Percentiles rank a stretch among this genome's conserved stretches.
Evolutionary conservation across 1,139 yeast species (phyloP).

Genomic region (Kluyveromyces marxianus): DNA sequence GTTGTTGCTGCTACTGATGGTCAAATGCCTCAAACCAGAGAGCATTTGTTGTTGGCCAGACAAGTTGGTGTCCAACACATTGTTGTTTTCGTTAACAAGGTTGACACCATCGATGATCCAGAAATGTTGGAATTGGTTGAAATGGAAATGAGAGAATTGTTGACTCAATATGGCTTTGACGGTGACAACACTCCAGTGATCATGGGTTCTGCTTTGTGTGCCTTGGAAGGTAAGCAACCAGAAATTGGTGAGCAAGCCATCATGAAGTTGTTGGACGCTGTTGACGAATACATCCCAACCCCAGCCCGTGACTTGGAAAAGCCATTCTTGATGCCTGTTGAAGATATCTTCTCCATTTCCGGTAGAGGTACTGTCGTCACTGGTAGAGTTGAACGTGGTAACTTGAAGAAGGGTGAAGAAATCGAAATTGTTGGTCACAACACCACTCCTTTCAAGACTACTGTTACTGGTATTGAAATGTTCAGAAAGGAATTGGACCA

Average conservation of each 20-base stretch:
- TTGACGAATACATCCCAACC: conserved; percentile 92
- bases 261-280: conserved; percentile 77
- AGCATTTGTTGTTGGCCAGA: conserved; percentile 95
- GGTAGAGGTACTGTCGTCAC: conserved; percentile 99
- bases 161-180: conserved; percentile 86
- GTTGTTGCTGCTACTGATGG: conserved; percentile 99
- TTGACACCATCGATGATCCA: conserved; percentile 95
- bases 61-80: conserved; percentile 98
- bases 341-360: conserved; percentile 94
- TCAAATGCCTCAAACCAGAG: conserved; percentile 99
- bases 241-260: conserved; percentile 91
- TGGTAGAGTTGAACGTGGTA: conserved; percentile 98
- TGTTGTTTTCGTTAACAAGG: conserved; percentile 96
- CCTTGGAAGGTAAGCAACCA: conserved; percentile 79
- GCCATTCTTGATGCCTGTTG: conserved; percentile 95
- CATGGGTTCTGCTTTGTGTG: conserved; percentile 98
- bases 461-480: conserved; percentile 98
- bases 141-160: conserved; percentile 99
- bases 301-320: conserved; percentile 94
- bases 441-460: conserved; percentile 81
- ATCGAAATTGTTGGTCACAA: conserved; percentile 92
- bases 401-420: conserved; percentile 96
- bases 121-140: conserved; percentile 99
- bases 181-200: conserved; percentile 97
- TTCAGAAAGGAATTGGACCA: conserved; percentile 96